Percentiles rank a stretch among this genome's conserved stretches.
Evolutionary conservation across 352 stramenopile species (phyloP).

Genomic region (Globisporangium okanoganense): DNA sequence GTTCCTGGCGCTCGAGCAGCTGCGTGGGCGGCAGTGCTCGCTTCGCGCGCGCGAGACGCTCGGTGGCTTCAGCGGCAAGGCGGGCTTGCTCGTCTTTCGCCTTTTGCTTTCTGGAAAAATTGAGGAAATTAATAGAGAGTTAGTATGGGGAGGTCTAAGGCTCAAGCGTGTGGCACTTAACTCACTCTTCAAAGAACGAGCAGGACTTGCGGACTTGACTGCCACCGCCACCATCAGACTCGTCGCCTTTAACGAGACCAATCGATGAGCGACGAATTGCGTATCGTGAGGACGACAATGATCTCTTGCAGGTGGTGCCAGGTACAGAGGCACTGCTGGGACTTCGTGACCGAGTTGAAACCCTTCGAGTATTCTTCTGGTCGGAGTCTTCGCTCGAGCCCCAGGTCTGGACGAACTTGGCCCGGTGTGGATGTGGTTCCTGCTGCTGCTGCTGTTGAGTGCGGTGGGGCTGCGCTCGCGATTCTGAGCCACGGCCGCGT

Average conservation of each 20-base stretch:
- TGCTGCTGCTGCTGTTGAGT: neutral
- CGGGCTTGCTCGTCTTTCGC: slow-evolving; percentile 32
- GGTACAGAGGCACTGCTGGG: neutral
- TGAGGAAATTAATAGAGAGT: neutral
- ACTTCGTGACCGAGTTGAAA: neutral
- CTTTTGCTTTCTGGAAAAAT: slow-evolving; percentile 35
- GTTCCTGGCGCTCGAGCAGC: slow-evolving; percentile 49
- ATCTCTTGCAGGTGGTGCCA: neutral
- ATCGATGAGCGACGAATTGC: slow-evolving; percentile 16
- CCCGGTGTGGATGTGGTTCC: too few relatives aligned
- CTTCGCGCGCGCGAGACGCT: slow-evolving; percentile 39
- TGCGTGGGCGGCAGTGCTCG: slow-evolving; percentile 41
- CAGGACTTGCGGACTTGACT: slow-evolving; percentile 28
- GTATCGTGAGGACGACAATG: neutral
- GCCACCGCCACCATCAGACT: slow-evolving; percentile 3
- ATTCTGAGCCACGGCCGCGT: neutral
- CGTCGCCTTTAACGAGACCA: slow-evolving; percentile 14
- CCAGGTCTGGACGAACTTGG: slow-evolving; percentile 11
- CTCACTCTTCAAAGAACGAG: slow-evolving; percentile 54
- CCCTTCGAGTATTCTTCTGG: neutral
- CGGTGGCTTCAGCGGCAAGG: slow-evolving; percentile 19
- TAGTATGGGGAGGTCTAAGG: neutral
- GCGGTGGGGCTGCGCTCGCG: neutral
- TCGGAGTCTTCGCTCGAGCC: neutral
- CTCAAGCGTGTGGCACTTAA: neutral